A percentile compares a stretch with the other conserved stretches of the same genome.
Conservation (phyloP, 768 basidiomycete species). For the Leccinum rimulosum region DNA sequence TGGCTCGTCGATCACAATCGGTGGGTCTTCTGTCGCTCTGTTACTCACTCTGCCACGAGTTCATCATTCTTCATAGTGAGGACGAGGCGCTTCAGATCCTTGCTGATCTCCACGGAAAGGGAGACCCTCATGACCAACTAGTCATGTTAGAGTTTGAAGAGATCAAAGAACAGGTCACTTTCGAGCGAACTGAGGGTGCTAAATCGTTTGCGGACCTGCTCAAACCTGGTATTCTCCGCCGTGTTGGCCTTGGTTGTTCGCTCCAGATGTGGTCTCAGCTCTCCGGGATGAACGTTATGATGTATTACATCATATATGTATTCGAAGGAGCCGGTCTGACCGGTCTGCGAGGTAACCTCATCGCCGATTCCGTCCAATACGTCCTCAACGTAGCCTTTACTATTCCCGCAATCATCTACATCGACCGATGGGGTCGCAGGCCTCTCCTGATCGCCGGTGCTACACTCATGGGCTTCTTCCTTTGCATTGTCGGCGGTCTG, state of each 20-base stretch:
- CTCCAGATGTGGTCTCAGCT: slow-evolving; percentile 83
- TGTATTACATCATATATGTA: slow-evolving; percentile 61
- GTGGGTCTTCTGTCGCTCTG: slow-evolving; percentile 25
- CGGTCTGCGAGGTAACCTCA: slow-evolving; percentile 68
- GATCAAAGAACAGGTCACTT: slow-evolving; percentile 53
- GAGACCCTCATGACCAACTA: slow-evolving; percentile 55
- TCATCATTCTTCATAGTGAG: slow-evolving; percentile 20
- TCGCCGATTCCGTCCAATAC: slow-evolving; percentile 67
- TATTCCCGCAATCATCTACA: slow-evolving; percentile 54
- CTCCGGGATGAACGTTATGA: slow-evolving; percentile 80
- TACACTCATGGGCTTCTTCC: slow-evolving; percentile 70
- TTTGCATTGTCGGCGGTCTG: slow-evolving; percentile 74
- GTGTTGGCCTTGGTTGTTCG: slow-evolving; percentile 66
- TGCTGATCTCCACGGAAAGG: slow-evolving; percentile 67
- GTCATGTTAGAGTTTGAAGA: slow-evolving; percentile 71
- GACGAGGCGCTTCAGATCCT: slow-evolving; percentile 68
- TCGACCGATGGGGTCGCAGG: slow-evolving; percentile 77
- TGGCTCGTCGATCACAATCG: slow-evolving; percentile 64
- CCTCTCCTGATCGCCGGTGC: slow-evolving; percentile 70
- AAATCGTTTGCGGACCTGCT: slow-evolving; percentile 68
- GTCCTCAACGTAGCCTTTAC: slow-evolving; percentile 41
- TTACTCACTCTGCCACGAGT: background rate
- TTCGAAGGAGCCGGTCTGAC: slow-evolving; percentile 78
- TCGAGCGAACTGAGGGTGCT: slow-evolving; percentile 67
- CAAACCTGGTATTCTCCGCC: slow-evolving; percentile 63